Base-by-base conservation (phyloP, 2,329 filamentous ascomycete species). In the Epichloe sibirici region DNA sequence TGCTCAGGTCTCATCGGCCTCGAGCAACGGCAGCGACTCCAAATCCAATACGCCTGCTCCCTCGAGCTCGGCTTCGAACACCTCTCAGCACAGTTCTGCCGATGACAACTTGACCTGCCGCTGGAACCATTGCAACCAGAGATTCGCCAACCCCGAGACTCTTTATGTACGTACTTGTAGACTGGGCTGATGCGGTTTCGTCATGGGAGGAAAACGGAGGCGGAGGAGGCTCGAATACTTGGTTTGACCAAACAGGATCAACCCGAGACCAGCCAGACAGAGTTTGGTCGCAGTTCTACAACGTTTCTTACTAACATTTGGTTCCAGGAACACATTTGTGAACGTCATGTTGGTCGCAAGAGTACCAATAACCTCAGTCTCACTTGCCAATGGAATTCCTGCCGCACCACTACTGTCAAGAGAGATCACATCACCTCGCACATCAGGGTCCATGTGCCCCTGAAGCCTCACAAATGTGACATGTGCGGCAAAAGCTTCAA, bases 401-500 rank as follows among this genome's bases (percentile, higher is more conserved):
- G 93, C 74, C 84, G 90, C 57, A 97, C 91, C 23, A 96, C 90
- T 47, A 97, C 91, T 2, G 91, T 97, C 68, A 97, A 98, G 79
- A 89, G 93, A 63, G 93, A 97, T 65, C 93, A 98, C 74, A 98
- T 98, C 71, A 98, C 93, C 49, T 97, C 93, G 49, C 93, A 98
- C 71, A 96, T 98, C 63, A 88, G 93, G 58, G 93, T 97, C 51
- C 93, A 98, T 69, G 91, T 98, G n/a, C 93, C 93, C 1, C 76
- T 98, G 56, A 98, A 98, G 78, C 93, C 93, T 60, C 93, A 98
- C 76, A 97, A 96, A 73, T 98, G 93, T 70, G 90, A 96, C 67
- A 95, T 96, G 72, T 98, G 93, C 66, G 89, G 89, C 66, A 98
- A 98, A 76, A 90, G 90, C 1, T 98, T 98, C 79, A 98, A 98